Base-by-base conservation (phyloP, 1,139 yeast species). In the Pneumocystis wakefieldiae region DNA sequence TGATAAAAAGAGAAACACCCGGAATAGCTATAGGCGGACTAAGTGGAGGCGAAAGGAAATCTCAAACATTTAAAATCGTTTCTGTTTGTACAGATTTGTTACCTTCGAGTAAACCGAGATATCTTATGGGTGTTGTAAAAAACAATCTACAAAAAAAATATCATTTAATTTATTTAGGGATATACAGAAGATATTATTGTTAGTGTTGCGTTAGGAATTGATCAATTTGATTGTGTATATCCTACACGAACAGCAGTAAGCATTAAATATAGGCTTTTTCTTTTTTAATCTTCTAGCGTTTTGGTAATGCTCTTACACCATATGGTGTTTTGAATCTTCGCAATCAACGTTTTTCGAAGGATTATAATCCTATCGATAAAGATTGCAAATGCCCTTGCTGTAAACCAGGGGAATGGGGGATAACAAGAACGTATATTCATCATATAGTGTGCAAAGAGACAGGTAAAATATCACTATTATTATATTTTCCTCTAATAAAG, bases 11-110 rank as follows among this genome's bases (percentile, higher is more conserved):
- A 12, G 76, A 77, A 66, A 77, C 80, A 1, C 80, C 80, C 0
- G 80, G 80, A 10, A 76, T 77, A 62, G 80, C 80, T 36, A 76
- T 77, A 63, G 80, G 80, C 35, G 80, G 80, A 1, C 71, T 77
- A 10, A 75, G 78, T 24, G 80, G 80, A 1, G 80, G 80, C 28
- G 80, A 77, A 63, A 79, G 75, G 66, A 77, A 77, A 67, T 73
- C 68, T 29, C 68, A 73, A 29, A 77, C 74, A 67, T 77, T 80
- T 67, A 66, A 69, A 61, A 77, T 76, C 15, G 72, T 77, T 3
- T 66, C 70, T 15, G 68, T 71, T 3, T 77, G 80, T 65, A 77
- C 80, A 0, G 77, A 74, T 58, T 67, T 76, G 15, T 70, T 77
- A 12, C 80, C 80, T 10, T 71, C 72, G 59, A 67, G 71, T 66